Base-by-base conservation (phyloP, 257 asterid genomes). In the Rhazya stricta region DNA sequence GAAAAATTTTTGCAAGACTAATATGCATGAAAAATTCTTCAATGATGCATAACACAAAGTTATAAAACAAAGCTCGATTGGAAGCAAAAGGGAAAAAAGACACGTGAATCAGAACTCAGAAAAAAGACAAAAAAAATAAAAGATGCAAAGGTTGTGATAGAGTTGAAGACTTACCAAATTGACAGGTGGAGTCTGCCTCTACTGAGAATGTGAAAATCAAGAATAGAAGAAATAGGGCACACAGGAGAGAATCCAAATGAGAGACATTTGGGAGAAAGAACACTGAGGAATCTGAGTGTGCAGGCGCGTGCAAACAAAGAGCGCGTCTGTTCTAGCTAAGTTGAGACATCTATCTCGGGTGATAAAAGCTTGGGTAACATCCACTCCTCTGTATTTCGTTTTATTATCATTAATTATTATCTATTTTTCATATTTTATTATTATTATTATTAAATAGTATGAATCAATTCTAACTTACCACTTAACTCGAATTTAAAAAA, bases 161-260 rank as follows among this genome's bases (percentile, higher is more conserved):
- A 13, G n/a, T 73, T 13, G 15, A 4, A 27, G 25, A 29, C 18
- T 9, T 73, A 60, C 70, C 70, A 43, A 39, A 15, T 58, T 42
- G 4, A 25, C 29, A 58, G 45, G 36, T 58, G 43, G 13, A 27
- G 32, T 25, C 37, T 41, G 39, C 29, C 19, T 10, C 51, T 37
- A 0, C 41, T 34, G 53, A 39, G 13, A 62, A 54, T 54, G 32
- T 9, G 23, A 19, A 7, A 36, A 27, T 9, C n/a, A 19, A 37
- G 42, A 25, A n/a, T 25, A n/a, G 54, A 60, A 57, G 76, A 16
- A 73, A 57, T 73, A 57, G 69, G 76, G 76, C 69, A 73, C 13
- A 18, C 19, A n/a, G 7, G 9, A 21, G 54, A 72, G 36, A 2
- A 37, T 51, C 63, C 25, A 27, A 25, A 39, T 10, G 23, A 69